These are phyloP conservation scores for Leccinum boreale DNA, from an alignment of 768 basidiomycete genomes.

Conservation along the genomic window DNA sequence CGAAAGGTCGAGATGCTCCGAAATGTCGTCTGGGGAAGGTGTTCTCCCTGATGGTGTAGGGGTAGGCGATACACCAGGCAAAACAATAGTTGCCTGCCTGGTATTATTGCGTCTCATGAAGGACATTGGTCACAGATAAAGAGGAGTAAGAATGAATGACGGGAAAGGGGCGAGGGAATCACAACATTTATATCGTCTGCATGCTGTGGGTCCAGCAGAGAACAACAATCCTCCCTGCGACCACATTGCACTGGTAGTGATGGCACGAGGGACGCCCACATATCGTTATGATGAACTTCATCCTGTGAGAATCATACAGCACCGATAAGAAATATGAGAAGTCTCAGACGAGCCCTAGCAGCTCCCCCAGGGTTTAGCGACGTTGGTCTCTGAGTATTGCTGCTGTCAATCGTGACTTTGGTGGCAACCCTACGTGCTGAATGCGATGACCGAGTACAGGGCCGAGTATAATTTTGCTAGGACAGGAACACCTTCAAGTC, in stretches of 20 bases:
- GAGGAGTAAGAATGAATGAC: not conserved
- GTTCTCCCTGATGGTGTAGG: not conserved
- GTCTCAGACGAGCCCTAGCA: not conserved
- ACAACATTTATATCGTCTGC: conserved; percentile 9
- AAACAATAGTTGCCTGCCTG: not conserved
- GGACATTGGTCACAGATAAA: conserved; percentile 4
- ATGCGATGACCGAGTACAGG: not conserved
- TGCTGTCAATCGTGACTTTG: not conserved
- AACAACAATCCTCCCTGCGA: not conserved
- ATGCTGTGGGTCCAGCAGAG: not conserved
- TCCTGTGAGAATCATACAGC: conserved; percentile 1
- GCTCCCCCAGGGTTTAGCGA: not conserved
- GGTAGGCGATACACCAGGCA: not conserved
- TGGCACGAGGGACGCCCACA: not conserved
- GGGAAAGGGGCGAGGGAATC: not conserved
- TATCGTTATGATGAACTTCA: not conserved
- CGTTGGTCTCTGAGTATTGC: not conserved
- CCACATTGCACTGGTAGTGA: not conserved
- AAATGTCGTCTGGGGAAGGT: conserved; percentile 12
- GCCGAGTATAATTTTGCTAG: not conserved
- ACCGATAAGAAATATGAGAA: not conserved
- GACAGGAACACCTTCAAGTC: not conserved
- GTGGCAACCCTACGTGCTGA: too few species aligned
- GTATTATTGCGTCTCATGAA: not conserved
- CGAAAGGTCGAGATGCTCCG: conserved; percentile 22